Base-by-base conservation (phyloP, 1,139 yeast species). In the Sugiyamaella xylanicola region DNA sequence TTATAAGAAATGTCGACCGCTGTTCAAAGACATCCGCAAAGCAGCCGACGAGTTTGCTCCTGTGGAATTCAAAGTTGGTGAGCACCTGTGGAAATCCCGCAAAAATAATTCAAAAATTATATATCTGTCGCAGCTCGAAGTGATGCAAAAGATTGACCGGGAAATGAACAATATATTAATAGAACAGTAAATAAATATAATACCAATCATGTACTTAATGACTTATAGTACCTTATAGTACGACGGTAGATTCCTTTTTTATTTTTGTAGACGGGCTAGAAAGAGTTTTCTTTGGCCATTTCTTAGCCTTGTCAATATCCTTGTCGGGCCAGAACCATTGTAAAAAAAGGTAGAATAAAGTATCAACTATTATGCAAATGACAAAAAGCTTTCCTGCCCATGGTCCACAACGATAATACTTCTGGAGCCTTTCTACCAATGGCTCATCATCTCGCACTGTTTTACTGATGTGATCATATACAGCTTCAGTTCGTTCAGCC, bases 371-470 rank as follows among this genome's bases (percentile, higher is more conserved):
- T 21, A 86, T 85, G 67, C 92, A 85, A 36, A 92, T 71, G 0
- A 86, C 88, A 70, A 85, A 90, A 56, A 92, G 76, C 60, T 85
- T 82, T 1, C 96, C 96, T 0, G 97, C 96, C 79, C 93, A 85
- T 0, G 83, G 74, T 0, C 97, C 97, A 64, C 92, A 83, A 53
- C 80, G 78, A 68, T 88, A 87, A 67, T 83, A 87, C 57, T 83
- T 80, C 57, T 77, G 77, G 42, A 91, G 73, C 56, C 85, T 65
- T 56, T 73, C 71, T 41, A 82, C 70, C 60, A 89, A 68, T 4
- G 85, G 79, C 60, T 77, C 79, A 63, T 82, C 73, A 55, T 79
- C 60, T 45, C 74, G 68, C 32, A 72, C 68, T 4, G 44, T 20
- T 32, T 75, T 68, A 54, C 77, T 81, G 45, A 86, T 76, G 4